These are phyloP conservation scores for Fusarium sp. DNA, from an alignment of 2,329 filamentous ascomycete genomes.

Conservation along the genomic window DNA sequence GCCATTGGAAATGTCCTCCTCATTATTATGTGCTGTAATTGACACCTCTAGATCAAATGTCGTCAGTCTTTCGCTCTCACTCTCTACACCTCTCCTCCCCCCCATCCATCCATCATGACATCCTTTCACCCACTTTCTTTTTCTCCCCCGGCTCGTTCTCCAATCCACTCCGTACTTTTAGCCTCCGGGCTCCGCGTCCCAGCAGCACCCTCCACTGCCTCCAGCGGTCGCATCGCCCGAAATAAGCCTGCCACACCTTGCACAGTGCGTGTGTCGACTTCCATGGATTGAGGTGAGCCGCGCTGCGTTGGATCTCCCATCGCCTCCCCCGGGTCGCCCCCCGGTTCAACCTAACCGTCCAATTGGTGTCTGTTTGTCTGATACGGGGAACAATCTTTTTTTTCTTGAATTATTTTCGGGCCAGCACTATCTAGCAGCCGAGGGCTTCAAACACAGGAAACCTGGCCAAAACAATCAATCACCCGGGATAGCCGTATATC, in stretches of 20 bases:
- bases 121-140: slow-evolving; percentile 43
- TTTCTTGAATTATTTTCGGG: slow-evolving; percentile 21
- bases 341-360: slow-evolving; percentile 37
- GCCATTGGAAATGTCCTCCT: neutral
- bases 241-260: slow-evolving; percentile 35
- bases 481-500: slow-evolving; percentile 10
- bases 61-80: slow-evolving; percentile 28
- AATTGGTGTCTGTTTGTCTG: slow-evolving; percentile 39
- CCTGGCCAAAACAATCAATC: slow-evolving; percentile 18
- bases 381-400: slow-evolving; percentile 31
- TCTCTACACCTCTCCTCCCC: slow-evolving; percentile 9
- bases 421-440: slow-evolving; percentile 17
- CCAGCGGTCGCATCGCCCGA: slow-evolving; percentile 38
- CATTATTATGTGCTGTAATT: slow-evolving; percentile 13
- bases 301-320: slow-evolving; percentile 42
- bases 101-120: slow-evolving; percentile 43
- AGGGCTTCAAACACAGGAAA: slow-evolving; percentile 28
- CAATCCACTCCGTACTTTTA: slow-evolving; percentile 30
- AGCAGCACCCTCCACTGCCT: slow-evolving; percentile 25
- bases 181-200: slow-evolving; percentile 29
- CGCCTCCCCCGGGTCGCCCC: slow-evolving; percentile 41
- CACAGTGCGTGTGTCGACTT: slow-evolving; percentile 25
- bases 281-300: slow-evolving; percentile 28
- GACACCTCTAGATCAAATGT: slow-evolving; percentile 26
- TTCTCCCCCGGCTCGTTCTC: slow-evolving; percentile 35